Evolutionary conservation across 1,284 basidiomycete genomes (phyloP).

Genomic region (Kwoniella shivajii): DNA sequence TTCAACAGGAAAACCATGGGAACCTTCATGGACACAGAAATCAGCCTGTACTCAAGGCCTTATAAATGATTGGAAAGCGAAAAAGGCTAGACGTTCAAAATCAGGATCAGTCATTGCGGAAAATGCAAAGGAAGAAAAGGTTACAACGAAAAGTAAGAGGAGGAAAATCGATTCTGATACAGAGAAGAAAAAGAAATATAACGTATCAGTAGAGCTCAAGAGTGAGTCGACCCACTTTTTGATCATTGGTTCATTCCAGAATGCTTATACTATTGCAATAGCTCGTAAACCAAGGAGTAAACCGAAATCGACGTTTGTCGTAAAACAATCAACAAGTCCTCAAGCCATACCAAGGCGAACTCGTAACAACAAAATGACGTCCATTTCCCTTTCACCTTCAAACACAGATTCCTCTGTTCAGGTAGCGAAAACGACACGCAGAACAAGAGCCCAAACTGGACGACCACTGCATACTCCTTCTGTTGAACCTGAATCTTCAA

Average conservation of each 20-base stretch:
- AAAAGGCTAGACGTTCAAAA: conserved; percentile 17
- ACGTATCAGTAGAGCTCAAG: not conserved
- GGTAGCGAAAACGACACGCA: no score
- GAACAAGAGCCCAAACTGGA: no score
- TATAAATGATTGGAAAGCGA: conserved; percentile 35
- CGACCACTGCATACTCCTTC: no score
- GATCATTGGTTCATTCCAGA: not conserved
- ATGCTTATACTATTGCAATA: no score
- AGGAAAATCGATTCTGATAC: not conserved
- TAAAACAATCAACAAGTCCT: no score
- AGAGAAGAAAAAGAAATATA: not conserved
- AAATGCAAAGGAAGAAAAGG: conserved; percentile 6
- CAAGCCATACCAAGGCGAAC: no score
- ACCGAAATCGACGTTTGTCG: no score
- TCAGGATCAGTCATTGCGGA: conserved; percentile 2
- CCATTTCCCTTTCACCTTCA: no score
- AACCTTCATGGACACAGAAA: conserved; percentile 38
- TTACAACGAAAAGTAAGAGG: conserved; percentile 14
- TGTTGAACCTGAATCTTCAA: no score
- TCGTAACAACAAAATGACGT: no score
- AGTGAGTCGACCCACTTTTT: not conserved
- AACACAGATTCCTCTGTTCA: no score
- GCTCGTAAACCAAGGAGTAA: no score
- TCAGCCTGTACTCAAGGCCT: conserved; percentile 24
- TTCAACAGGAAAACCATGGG: conserved; percentile 29